These are phyloP conservation scores for Neurospora sp. DNA, from an alignment of 495 filamentous ascomycete species.

Conservation along the genomic window DNA sequence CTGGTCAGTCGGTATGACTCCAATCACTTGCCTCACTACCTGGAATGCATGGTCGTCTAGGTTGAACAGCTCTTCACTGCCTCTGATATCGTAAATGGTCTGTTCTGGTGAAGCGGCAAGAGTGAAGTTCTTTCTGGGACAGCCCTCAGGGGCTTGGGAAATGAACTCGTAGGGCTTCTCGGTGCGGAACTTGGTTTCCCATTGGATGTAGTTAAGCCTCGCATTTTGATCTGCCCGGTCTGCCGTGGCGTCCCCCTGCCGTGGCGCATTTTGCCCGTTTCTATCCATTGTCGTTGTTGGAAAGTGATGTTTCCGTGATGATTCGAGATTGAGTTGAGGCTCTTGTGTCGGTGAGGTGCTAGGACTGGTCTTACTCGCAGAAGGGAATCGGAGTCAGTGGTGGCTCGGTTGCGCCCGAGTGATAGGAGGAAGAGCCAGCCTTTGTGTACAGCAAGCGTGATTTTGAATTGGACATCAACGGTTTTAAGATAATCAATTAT, in stretches of 20 bases:
- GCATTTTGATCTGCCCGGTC: not conserved
- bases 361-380: not conserved
- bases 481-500: not conserved
- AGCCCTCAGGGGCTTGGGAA: not conserved
- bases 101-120: not conserved
- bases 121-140: not conserved
- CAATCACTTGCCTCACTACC: not conserved
- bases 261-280: not conserved
- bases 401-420: not conserved
- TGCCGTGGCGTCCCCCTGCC: not conserved
- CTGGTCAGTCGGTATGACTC: not conserved
- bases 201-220: constrained; percentile 1
- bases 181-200: not conserved
- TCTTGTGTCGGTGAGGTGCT: not conserved
- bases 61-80: not conserved
- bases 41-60: not conserved
- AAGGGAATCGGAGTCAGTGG: not conserved
- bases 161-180: constrained; percentile 2
- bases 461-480: not conserved
- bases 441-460: not conserved
- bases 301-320: not conserved
- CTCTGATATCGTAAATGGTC: not conserved
- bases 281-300: not conserved
- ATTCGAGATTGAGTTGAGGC: not conserved
- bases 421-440: not conserved